Evolutionary conservation across 495 filamentous ascomycete species (phyloP).

Genomic region (Chaetomium fimeti): DNA sequence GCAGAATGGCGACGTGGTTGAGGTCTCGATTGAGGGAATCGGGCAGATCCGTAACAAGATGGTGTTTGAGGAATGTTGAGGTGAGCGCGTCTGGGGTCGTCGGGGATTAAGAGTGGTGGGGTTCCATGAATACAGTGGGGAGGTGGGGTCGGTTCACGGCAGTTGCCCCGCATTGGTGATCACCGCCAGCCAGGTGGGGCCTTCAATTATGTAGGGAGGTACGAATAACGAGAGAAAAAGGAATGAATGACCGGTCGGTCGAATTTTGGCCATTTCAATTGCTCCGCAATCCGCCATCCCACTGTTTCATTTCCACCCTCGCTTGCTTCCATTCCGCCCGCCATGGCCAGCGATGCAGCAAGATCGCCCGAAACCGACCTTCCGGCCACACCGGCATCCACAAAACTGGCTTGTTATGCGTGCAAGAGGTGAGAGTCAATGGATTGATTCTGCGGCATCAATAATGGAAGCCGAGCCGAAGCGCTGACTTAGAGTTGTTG

Average conservation of each 20-base stretch:
- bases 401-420: not conserved
- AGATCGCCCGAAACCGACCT: not conserved
- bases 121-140: no score
- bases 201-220: no score
- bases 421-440: conserved; percentile 1
- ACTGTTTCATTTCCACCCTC: not conserved
- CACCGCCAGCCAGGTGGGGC: no score
- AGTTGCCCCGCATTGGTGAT: no score
- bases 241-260: no score
- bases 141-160: no score
- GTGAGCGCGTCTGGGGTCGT: no score
- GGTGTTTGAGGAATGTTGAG: conserved; percentile 1
- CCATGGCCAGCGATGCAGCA: not conserved
- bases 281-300: no score
- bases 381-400: not conserved
- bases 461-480: not conserved
- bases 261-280: no score
- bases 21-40: not conserved
- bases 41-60: conserved; percentile 1
- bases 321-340: not conserved
- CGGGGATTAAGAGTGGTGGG: no score
- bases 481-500: not conserved
- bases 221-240: no score
- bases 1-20: conserved; percentile 4
- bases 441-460: no score